A percentile compares a stretch with the other conserved stretches of the same genome.
These are phyloP conservation scores for Trifolium dubium DNA, from an alignment of 306 rosid species.

Conservation along the genomic window DNA sequence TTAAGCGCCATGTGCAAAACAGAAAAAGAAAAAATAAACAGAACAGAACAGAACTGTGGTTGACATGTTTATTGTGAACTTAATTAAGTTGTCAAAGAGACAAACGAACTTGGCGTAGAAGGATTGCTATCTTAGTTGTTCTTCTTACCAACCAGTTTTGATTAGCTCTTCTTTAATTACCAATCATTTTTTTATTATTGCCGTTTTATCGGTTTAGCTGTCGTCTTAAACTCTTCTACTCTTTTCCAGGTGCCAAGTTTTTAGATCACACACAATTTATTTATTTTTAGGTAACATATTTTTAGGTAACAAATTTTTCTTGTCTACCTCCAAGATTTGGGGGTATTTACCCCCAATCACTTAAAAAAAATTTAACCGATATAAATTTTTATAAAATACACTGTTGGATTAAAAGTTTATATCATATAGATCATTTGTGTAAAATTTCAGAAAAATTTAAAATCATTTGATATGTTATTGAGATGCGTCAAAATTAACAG, in stretches of 20 bases:
- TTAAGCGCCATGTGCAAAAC: neutral
- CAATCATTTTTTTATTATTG: neutral
- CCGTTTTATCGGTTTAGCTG: neutral
- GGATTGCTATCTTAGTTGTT: conserved; percentile 17
- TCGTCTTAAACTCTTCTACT: neutral
- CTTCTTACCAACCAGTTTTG: neutral
- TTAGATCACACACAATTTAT: neutral
- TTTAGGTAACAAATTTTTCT: too few relatives aligned
- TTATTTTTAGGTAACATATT: too few relatives aligned
- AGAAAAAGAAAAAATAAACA: neutral
- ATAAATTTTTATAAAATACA: too few relatives aligned
- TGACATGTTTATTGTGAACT: neutral
- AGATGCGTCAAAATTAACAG: too few relatives aligned
- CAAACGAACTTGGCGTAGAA: neutral
- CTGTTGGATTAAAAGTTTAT: too few relatives aligned
- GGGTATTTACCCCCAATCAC: too few relatives aligned
- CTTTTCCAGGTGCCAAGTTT: neutral
- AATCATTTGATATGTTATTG: too few relatives aligned
- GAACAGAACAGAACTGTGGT: neutral
- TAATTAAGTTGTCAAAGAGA: neutral
- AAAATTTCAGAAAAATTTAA: too few relatives aligned
- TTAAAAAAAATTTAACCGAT: too few relatives aligned
- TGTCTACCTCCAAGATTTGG: too few relatives aligned
- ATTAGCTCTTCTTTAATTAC: neutral
- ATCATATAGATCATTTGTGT: too few relatives aligned